Percentiles rank a stretch among this genome's conserved stretches.
phyloP scores from a whole-genome alignment of 163 green algal genomes.

The Chlamydomonas reinhardtii region DNA sequence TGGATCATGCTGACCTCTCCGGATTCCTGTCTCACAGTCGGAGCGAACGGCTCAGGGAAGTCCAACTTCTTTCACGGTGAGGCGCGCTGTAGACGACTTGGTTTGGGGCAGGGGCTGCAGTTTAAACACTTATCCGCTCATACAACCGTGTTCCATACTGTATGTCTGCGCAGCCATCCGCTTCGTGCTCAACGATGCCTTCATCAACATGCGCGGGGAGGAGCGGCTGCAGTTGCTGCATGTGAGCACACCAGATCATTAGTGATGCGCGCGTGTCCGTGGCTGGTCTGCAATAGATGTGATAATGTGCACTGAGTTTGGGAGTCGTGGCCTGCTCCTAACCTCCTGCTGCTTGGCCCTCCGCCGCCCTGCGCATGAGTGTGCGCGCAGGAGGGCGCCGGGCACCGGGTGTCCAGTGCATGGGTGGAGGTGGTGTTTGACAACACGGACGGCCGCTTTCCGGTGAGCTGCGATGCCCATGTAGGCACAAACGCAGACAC shows the following conservation, averaged over 20 bases:
- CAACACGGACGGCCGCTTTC: conserved; percentile 95
- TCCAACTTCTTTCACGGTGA: conserved; percentile 99
- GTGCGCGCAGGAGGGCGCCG: conserved; percentile 91
- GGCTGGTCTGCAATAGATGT: too few species aligned
- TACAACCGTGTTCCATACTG: too few species aligned
- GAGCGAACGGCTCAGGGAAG: conserved; percentile 98
- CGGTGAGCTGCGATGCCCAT: conserved; percentile 65
- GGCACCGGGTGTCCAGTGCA: conserved; percentile 87
- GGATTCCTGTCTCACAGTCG: conserved; percentile 73
- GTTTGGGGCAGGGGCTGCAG: too few species aligned
- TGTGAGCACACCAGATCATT: too few species aligned
- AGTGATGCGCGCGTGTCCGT: too few species aligned
- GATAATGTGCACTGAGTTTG: too few species aligned
- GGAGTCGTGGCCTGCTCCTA: neutral
- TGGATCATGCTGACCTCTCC: too few species aligned
- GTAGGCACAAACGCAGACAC: too few species aligned
- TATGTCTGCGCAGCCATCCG: conserved; percentile 86
- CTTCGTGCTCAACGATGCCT: conserved; percentile 97
- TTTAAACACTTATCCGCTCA: too few species aligned
- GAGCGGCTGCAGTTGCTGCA: conserved; percentile 94
- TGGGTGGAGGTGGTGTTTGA: conserved; percentile 99
- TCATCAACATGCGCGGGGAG: conserved; percentile 79
- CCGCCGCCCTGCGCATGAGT: too few species aligned
- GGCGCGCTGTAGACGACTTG: neutral
- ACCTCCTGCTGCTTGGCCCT: neutral